Evolutionary conservation across 163 green algal genomes (phyloP).

Genomic region (Scenedesmus sp.): DNA sequence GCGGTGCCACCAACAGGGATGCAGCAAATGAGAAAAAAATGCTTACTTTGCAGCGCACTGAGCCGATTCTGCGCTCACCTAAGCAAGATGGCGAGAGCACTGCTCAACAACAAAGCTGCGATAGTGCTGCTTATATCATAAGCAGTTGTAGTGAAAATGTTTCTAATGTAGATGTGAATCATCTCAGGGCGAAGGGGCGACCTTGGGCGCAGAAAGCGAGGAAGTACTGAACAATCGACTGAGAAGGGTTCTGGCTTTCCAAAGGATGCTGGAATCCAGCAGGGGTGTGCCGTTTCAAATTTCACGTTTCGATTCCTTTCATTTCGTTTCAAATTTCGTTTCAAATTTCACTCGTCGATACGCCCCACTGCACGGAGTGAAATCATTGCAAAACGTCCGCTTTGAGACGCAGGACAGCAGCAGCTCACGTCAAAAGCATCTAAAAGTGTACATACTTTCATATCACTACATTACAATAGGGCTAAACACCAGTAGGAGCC

Average conservation of each 20-base stretch:
- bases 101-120: constrained; percentile 5
- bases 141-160: not conserved
- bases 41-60: no score
- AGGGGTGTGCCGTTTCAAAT: not conserved
- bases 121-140: not conserved
- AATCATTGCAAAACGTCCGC: no score
- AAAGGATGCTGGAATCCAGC: not conserved
- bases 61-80: not conserved
- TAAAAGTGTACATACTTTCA: no score
- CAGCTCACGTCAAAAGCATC: no score
- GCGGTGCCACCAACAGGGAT: not conserved
- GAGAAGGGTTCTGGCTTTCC: not conserved
- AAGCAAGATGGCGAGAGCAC: not conserved
- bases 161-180: not conserved
- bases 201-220: not conserved
- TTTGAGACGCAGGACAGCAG: no score
- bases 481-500: no score
- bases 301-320: no score
- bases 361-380: no score
- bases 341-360: no score
- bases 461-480: no score
- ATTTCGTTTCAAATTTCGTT: no score
- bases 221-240: not conserved
- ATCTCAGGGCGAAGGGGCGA: not conserved
- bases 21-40: not conserved